Conservation (phyloP, 2,329 filamentous ascomycete genomes). For the Dryadomyces quercivorus region DNA sequence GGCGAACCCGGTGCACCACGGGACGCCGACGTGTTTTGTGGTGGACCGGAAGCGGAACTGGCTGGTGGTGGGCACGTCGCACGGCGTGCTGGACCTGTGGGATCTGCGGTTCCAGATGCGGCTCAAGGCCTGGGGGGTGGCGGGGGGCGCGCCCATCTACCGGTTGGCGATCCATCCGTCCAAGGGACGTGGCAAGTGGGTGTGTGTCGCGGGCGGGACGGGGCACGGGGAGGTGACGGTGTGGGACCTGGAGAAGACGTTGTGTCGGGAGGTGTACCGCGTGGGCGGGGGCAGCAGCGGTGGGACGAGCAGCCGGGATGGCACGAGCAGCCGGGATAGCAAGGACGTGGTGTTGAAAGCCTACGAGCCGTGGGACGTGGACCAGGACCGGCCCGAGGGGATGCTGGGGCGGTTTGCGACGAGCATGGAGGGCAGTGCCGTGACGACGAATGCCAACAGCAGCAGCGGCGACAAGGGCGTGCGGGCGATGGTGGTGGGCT, state of each 20-base stretch:
- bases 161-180: constrained; percentile 67
- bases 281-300: constrained; percentile 32
- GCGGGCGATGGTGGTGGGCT: constrained; percentile 59
- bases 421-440: too few relatives aligned
- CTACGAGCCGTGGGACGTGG: constrained; percentile 79
- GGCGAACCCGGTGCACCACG: constrained; percentile 82
- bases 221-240: constrained; percentile 81
- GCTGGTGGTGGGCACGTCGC: constrained; percentile 82
- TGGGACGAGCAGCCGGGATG: background rate
- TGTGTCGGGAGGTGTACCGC: constrained; percentile 83
- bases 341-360: constrained; percentile 47
- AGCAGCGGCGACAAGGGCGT: constrained; percentile 54
- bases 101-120: constrained; percentile 89
- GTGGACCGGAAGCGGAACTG: constrained; percentile 78
- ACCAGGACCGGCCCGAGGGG: constrained; percentile 76
- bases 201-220: constrained; percentile 81
- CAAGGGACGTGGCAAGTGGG: constrained; percentile 67
- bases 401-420: constrained; percentile 80
- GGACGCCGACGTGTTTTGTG: constrained; percentile 82
- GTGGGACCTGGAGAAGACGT: constrained; percentile 86
- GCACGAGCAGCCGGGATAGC: too few relatives aligned
- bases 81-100: constrained; percentile 89
- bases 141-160: constrained; percentile 68
- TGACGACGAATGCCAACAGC: too few relatives aligned
- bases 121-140: constrained; percentile 77